Conservation (phyloP, 345 rosid species). For the Murraya koenigii region DNA sequence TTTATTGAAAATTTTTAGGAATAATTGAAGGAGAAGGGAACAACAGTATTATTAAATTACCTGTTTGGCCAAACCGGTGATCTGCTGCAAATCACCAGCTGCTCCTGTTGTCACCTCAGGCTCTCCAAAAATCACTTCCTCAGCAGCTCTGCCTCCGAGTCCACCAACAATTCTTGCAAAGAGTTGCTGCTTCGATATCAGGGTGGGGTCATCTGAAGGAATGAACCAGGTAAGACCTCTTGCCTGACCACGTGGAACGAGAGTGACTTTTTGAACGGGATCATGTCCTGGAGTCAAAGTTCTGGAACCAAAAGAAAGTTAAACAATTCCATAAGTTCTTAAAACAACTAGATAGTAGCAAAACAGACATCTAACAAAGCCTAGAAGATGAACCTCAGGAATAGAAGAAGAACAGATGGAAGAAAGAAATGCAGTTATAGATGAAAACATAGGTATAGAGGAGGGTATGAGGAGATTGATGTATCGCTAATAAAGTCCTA, state of each 20-base stretch:
- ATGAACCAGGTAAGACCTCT: slow-evolving; percentile 98
- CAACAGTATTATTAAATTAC: slow-evolving; percentile 23
- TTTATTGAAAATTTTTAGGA: slow-evolving; percentile 6
- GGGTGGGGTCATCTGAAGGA: slow-evolving; percentile 90
- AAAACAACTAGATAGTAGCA: not conserved
- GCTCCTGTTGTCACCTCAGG: slow-evolving; percentile 99
- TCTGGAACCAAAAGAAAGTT: slow-evolving; percentile 36
- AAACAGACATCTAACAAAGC: not conserved
- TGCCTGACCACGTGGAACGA: slow-evolving; percentile 94
- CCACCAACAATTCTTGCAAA: slow-evolving; percentile 99
- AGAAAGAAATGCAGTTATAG: not conserved
- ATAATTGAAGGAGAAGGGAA: not conserved
- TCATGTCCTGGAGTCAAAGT: slow-evolving; percentile 97
- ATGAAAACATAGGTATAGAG: not conserved
- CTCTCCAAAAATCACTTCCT: slow-evolving; percentile 91
- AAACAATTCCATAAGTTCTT: not conserved
- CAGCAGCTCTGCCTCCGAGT: slow-evolving; percentile 97
- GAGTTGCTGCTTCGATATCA: slow-evolving; percentile 94
- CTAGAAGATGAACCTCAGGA: not conserved
- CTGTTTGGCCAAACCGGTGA: slow-evolving; percentile 93
- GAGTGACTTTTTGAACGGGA: slow-evolving; percentile 91
- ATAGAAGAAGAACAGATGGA: not conserved
- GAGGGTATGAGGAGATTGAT: not conserved
- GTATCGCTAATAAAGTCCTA: not conserved
- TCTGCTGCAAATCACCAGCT: slow-evolving; percentile 96